Percentiles rank a stretch among this genome's conserved stretches.
Conservation (phyloP, 2,329 filamentous ascomycete genomes). For the Didymella lethalis region DNA sequence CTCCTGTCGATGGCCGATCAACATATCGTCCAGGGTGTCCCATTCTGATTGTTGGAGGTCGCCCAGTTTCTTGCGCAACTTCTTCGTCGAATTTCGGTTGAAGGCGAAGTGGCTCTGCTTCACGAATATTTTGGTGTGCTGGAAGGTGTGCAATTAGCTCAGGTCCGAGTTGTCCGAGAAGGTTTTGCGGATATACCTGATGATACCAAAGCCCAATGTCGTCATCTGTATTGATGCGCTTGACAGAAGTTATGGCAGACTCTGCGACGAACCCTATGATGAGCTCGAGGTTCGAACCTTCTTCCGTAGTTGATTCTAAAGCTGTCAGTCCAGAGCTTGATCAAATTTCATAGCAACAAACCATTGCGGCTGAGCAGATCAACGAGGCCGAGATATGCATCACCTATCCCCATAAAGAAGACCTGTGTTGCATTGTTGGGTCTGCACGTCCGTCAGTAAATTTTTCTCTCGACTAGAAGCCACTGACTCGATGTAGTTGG, state of each 20-base stretch:
- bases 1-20: slow-evolving; percentile 60
- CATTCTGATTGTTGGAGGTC: slow-evolving; percentile 57
- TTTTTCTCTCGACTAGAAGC: background rate
- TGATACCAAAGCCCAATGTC: slow-evolving; percentile 86
- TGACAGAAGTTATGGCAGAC: slow-evolving; percentile 76
- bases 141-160: background rate
- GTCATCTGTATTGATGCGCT: slow-evolving; percentile 66
- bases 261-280: slow-evolving; percentile 84
- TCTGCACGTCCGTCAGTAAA: slow-evolving; percentile 30
- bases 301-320: slow-evolving; percentile 16
- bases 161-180: background rate
- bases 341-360: slow-evolving; percentile 48
- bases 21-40: slow-evolving; percentile 63
- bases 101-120: slow-evolving; percentile 78
- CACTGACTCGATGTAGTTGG: slow-evolving; percentile 85
- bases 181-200: slow-evolving; percentile 53
- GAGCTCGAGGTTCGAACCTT: slow-evolving; percentile 62
- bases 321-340: slow-evolving; percentile 1
- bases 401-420: slow-evolving; percentile 88
- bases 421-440: slow-evolving; percentile 74
- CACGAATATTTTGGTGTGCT: slow-evolving; percentile 81
- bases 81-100: slow-evolving; percentile 65
- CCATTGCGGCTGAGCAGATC: slow-evolving; percentile 80
- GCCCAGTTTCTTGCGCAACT: slow-evolving; percentile 66
- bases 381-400: slow-evolving; percentile 84